Evolutionary conservation across 768 basidiomycete species (phyloP), one percentile per base, ranked within the genome.

Genomic region (Panaeolus papilionaceus): DNA sequence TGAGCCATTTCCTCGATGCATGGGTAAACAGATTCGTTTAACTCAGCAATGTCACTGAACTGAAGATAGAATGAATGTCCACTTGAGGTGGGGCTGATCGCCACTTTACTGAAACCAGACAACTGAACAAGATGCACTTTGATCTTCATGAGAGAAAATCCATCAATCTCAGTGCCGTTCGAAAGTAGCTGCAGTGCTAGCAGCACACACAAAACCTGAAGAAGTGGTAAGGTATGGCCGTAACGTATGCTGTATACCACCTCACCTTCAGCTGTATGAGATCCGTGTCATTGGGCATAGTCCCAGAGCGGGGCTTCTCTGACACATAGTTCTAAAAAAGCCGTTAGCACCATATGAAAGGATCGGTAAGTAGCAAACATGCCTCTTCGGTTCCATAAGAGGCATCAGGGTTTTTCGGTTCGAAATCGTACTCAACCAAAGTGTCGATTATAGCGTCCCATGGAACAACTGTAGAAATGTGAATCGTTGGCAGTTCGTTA

Each of bases 151-250:
- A 91, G 77, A 18, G 83, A 82, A 61, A 81, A 78, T 7, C 82
- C 64, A 65, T 88, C 88, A 62, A 89, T 82, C 16, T 77, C 64
- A 54, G 90, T 80, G 7, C 91, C 91, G 67, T 89, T 88, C 10
- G 88, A 81, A 38, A 93, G 81, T 87, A 92, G 89, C 63, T 87
- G 84, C 62, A 93, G 77, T 67, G 86, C 83, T 16, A 94, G 80
- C 14, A 85, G 77, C 28, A 92, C 68, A 23, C 89, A 72, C 1
- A 88, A 86, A 62, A 82, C 81, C 91, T 92, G 67, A 54, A 40
- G 58, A 54, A 16, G 51, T 68, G 11, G 54, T 67, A 12, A 67
- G 38, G 45, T 39, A 38, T 49, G 16, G 54, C n/a, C 40, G 64
- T 37, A 14, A 51, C 58, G 72, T 18, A 16, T 38, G n/a, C 44